Base-by-base conservation (phyloP, 805 yeast genomes). In the Lipomyces yamanashiensis region DNA sequence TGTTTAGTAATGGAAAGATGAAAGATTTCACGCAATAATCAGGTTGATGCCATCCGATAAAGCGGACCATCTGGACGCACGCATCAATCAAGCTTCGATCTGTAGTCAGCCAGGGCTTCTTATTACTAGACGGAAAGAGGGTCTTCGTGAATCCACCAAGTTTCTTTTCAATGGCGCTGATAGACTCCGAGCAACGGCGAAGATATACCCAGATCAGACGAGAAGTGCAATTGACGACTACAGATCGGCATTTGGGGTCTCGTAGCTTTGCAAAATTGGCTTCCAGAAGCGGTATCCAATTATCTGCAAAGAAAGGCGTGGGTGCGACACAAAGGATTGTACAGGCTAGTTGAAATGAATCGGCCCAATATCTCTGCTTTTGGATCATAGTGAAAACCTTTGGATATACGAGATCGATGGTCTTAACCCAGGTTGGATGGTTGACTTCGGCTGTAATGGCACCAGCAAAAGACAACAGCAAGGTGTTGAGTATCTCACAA, bases 391-490 rank as follows among this genome's bases (percentile, higher is more conserved):
- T 82, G 61, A 73, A 75, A 47, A 80, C 81, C 15, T 82, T 84
- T 15, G 79, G 75, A 73, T 83, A 86, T 13, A 93, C 84, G 19
- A 80, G 77, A 23, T 83, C 82, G 59, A 91, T 84, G 0, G 97
- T 95, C 47, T 86, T 89, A 0, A 87, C 86, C 99, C 99, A 95
- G 0, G 88, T 85, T 2, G 99, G 99, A 74, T 93, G 96, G 72
- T 95, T 93, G 0, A 91, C 92, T 73, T 95, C 99, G 0, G 97
- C 98, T 0, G 97, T 90, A 39, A 92, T 80, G 0, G 86, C 81
- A 8, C 90, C 93, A 0, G 98, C 96, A 28, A 95, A 75, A 0
- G 98, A 96, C 47, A 91, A 77, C 1, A 95, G 76, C 33, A 95
- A 81, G 58, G 85, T 87, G 61, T 88, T 82, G 45, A 92, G 79